These are phyloP conservation scores for Phytophthora fragariae DNA, from an alignment of 352 stramenopile genomes.

Conservation along the genomic window DNA sequence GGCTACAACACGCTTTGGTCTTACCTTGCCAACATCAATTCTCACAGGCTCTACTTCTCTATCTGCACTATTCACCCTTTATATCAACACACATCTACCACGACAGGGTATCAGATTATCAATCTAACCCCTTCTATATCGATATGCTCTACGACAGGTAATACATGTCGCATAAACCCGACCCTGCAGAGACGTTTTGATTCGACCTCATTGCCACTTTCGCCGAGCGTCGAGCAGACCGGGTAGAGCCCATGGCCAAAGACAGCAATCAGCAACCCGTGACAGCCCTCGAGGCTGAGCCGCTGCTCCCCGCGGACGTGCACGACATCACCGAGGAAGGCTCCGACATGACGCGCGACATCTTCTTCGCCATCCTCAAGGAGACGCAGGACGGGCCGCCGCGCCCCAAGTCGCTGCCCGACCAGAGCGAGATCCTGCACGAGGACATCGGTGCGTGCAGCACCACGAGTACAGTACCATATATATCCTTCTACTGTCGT, in stretches of 20 bases:
- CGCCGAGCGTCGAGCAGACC: slow-evolving; percentile 19
- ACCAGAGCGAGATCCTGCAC: slow-evolving; percentile 64
- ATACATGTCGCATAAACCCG: slow-evolving; percentile 21
- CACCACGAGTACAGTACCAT: no score
- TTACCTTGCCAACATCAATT: not conserved
- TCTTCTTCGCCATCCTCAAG: slow-evolving; percentile 71
- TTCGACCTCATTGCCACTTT: slow-evolving; percentile 22
- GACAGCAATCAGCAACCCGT: slow-evolving; percentile 14
- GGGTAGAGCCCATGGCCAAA: slow-evolving; percentile 15
- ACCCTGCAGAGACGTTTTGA: not conserved
- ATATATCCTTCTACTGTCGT: no score
- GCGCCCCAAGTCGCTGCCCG: slow-evolving; percentile 56
- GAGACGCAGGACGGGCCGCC: slow-evolving; percentile 51
- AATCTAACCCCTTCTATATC: not conserved
- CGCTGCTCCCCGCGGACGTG: slow-evolving; percentile 46
- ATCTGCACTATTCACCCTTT: not conserved
- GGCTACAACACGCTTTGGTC: not conserved
- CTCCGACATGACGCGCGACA: slow-evolving; percentile 75
- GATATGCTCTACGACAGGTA: not conserved
- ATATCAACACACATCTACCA: not conserved
- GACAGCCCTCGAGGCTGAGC: slow-evolving; percentile 23
- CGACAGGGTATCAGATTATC: not conserved
- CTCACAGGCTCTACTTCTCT: no score
- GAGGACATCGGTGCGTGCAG: slow-evolving; percentile 53
- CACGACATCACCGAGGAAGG: slow-evolving; percentile 66